Evolutionary conservation across 2,329 filamentous ascomycete genomes (phyloP).

Genomic region (Nigrospora sphaerica): DNA sequence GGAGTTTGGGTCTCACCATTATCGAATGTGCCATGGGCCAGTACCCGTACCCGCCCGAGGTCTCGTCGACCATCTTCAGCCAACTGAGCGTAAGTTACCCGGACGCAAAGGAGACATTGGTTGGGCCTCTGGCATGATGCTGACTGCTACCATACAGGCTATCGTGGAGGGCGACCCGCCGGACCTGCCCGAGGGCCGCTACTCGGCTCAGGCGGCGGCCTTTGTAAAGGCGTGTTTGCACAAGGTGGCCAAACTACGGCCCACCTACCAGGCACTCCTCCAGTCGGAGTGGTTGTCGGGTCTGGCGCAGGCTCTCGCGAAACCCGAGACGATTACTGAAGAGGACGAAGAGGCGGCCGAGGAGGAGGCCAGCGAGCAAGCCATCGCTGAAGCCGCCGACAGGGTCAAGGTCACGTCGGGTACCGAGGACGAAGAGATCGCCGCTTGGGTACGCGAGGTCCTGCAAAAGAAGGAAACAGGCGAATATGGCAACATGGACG

Average conservation of each 20-base stretch:
- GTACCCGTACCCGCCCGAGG: conserved; percentile 95
- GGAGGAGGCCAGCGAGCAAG: conserved; percentile 27
- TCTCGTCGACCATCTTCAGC: conserved; percentile 97
- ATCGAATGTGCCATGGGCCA: conserved; percentile 93
- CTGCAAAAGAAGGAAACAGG: conserved; percentile 60
- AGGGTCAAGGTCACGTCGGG: conserved; percentile 32
- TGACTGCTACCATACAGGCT: conserved; percentile 49
- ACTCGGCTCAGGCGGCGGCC: conserved; percentile 71
- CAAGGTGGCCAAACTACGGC: conserved; percentile 86
- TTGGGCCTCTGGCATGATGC: neutral
- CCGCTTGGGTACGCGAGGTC: conserved; percentile 72
- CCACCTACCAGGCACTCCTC: conserved; percentile 85
- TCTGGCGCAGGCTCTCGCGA: conserved; percentile 68
- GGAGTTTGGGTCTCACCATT: conserved; percentile 89
- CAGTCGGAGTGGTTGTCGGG: conserved; percentile 81
- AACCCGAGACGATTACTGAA: conserved; percentile 47
- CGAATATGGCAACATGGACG: conserved; percentile 35
- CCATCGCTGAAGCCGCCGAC: conserved; percentile 34
- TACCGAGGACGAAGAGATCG: conserved; percentile 73
- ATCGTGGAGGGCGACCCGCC: conserved; percentile 98
- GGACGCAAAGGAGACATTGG: neutral
- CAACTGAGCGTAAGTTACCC: conserved; percentile 76
- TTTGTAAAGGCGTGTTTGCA: conserved; percentile 89
- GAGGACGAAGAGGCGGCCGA: conserved; percentile 27
- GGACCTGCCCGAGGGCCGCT: conserved; percentile 70